Base-by-base conservation (phyloP, 805 yeast species). In the Wickerhamiella kurtzmanii region DNA sequence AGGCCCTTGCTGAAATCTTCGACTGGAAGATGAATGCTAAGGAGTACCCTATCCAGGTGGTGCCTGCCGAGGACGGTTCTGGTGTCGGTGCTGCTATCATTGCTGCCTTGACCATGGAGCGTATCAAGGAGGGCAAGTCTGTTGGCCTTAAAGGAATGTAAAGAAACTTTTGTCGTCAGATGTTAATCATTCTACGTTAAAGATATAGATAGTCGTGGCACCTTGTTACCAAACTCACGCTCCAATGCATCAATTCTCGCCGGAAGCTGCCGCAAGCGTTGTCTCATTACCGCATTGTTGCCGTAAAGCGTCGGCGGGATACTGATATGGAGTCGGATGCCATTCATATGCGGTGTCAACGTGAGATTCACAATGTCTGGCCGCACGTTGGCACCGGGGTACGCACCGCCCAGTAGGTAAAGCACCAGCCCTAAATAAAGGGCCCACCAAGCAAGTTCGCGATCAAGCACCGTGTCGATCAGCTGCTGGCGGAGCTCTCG, bases 21-120 rank as follows among this genome's bases (percentile, higher is more conserved):
- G 89, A 72, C 55, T 89, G 96, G 96, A 62, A 67, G 36, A 66
- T 61, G 51, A 62, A 66, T 45, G 59, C 66, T 43, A 62, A 70
- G 53, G 76, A 77, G 50, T 86, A 86, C 64, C 97, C 97, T 54
- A 79, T 92, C 60, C 68, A 73, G 53, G 78, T 88, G 56, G 84
- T 81, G 37, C 83, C 94, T 49, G 97, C 98, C 54, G 96, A 89
- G 70, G 98, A 92, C 70, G 98, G 98, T 59, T 82, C 92, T 36
- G 97, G 97, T 71, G 96, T 85, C 43, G 98, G 98, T 63, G 98
- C 98, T 48, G 98, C 97, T 45, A 76, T 89, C 59, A 89, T 92
- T 68, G 97, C 98, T 47, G 96, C 97, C 40, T 75, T 89, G 66
- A 82, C 97, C 48, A 77, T 82, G 65, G 73, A 77, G 64, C 80